These are phyloP conservation scores for Candida schatavii DNA, from an alignment of 805 yeast genomes.

Conservation along the genomic window DNA sequence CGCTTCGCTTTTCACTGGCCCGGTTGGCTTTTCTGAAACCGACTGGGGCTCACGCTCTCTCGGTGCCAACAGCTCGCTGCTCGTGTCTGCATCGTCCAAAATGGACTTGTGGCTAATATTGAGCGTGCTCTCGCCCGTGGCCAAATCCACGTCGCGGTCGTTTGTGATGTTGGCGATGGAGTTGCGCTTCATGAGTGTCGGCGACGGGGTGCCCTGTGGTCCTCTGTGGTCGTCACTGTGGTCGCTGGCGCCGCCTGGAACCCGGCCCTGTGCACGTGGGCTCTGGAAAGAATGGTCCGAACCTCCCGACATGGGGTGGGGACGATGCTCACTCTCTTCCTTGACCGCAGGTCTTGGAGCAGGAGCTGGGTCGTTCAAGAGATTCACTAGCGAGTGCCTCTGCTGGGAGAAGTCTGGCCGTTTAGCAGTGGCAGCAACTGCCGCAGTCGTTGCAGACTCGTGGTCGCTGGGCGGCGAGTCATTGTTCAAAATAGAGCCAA, in stretches of 20 bases:
- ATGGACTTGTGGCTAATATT: slow-evolving; percentile 24
- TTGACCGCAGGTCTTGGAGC: background rate
- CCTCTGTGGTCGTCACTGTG: background rate
- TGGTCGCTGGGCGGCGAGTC: slow-evolving; percentile 28
- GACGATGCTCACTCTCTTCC: background rate
- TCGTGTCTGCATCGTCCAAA: slow-evolving; percentile 1
- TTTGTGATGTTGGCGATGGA: slow-evolving; percentile 37
- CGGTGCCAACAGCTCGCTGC: background rate
- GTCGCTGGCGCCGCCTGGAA: background rate
- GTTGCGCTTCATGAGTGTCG: slow-evolving; percentile 13
- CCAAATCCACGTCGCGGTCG: slow-evolving; percentile 42
- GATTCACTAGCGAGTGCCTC: slow-evolving; percentile 28
- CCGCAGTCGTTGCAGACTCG: slow-evolving; percentile 1
- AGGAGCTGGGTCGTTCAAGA: slow-evolving; percentile 21
- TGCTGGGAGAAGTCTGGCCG: slow-evolving; percentile 12
- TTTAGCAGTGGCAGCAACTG: slow-evolving; percentile 1
- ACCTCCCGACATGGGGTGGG: no score
- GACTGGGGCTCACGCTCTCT: background rate
- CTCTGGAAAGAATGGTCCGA: no score
- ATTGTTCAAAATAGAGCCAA: slow-evolving; percentile 36
- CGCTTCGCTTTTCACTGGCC: background rate
- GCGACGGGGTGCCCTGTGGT: slow-evolving; percentile 4
- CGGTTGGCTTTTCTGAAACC: background rate
- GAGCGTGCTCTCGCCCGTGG: slow-evolving; percentile 34
- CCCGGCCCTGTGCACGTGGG: background rate